Evolutionary conservation across 1,139 yeast genomes (phyloP).

Genomic region (Suhomyces guaymorum): DNA sequence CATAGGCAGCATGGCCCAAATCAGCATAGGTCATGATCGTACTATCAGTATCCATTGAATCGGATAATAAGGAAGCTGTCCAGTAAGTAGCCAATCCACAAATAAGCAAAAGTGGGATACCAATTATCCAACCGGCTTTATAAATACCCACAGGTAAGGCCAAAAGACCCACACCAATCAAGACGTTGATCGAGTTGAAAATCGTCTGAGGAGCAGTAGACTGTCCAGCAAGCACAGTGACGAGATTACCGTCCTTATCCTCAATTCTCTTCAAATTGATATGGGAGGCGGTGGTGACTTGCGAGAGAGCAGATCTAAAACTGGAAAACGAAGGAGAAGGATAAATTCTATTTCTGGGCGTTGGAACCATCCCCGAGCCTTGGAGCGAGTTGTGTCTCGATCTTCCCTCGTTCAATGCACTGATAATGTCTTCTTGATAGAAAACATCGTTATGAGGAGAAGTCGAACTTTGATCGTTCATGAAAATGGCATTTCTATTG

Average conservation of each 20-base stretch:
- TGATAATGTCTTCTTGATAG: slow-evolving; percentile 41
- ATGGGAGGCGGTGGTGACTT: slow-evolving; percentile 51
- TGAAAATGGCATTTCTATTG: slow-evolving; percentile 30
- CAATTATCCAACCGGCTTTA: slow-evolving; percentile 50
- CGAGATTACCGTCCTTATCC: slow-evolving; percentile 69
- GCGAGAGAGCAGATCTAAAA: slow-evolving; percentile 36
- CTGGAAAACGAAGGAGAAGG: slow-evolving; percentile 42
- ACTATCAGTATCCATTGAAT: slow-evolving; percentile 65
- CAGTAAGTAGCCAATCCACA: slow-evolving; percentile 47
- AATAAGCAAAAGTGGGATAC: slow-evolving; percentile 38
- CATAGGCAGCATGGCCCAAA: slow-evolving; percentile 76
- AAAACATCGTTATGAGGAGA: slow-evolving; percentile 37
- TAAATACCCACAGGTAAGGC: slow-evolving; percentile 50
- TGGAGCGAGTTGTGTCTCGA: slow-evolving; percentile 30
- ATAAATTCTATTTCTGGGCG: slow-evolving; percentile 19
- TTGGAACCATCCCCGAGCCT: slow-evolving; percentile 27
- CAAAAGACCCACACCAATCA: slow-evolving; percentile 51
- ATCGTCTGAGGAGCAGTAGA: slow-evolving; percentile 59
- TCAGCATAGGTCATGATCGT: slow-evolving; percentile 88
- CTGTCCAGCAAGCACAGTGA: slow-evolving; percentile 76
- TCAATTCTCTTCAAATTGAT: slow-evolving; percentile 65
- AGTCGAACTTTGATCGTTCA: slow-evolving; percentile 19
- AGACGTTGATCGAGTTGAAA: slow-evolving; percentile 48
- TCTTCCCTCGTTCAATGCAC: slow-evolving; percentile 29
- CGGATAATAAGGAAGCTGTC: slow-evolving; percentile 46